phyloP scores from a whole-genome alignment of 306 rosid species.

The Sindora glabra region DNA sequence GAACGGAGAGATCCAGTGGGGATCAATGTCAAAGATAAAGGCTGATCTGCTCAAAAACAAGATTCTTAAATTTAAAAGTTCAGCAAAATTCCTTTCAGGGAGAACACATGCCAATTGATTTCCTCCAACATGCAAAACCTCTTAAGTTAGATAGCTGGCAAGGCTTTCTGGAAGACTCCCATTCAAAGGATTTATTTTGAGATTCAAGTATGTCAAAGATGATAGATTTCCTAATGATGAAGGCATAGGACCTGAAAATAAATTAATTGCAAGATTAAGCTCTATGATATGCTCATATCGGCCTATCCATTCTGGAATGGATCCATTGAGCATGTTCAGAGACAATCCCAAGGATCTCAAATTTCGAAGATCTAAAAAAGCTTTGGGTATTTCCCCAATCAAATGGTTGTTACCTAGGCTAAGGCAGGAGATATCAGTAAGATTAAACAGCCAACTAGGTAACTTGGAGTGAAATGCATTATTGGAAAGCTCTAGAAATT shows the following conservation, averaged over 20 bases:
- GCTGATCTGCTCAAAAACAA: not conserved
- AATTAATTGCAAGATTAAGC: not conserved
- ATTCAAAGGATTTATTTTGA: conserved; percentile 2
- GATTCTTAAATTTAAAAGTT: not conserved
- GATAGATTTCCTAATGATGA: conserved; percentile 12
- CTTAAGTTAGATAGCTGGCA: not conserved
- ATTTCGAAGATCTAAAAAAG: not conserved
- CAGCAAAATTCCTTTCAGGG: conserved; percentile 5
- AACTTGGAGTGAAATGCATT: conserved; percentile 8
- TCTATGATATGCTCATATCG: not conserved
- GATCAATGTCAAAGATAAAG: conserved; percentile 6
- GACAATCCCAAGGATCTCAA: not conserved
- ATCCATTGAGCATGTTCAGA: not conserved
- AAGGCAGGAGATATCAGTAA: not conserved
- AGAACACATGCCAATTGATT: conserved; percentile 2
- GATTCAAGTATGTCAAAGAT: not conserved
- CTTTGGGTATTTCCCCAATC: not conserved
- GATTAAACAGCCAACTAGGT: conserved; percentile 20
- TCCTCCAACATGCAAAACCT: not conserved
- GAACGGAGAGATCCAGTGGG: conserved; percentile 28
- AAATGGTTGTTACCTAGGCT: not conserved
- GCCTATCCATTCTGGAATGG: conserved; percentile 14
- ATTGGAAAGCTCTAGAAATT: not conserved
- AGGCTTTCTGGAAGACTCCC: conserved; percentile 2
- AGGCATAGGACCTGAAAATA: conserved; percentile 11